phyloP scores from a whole-genome alignment of 148 eudicot genomes.

The Silene latifolia region DNA sequence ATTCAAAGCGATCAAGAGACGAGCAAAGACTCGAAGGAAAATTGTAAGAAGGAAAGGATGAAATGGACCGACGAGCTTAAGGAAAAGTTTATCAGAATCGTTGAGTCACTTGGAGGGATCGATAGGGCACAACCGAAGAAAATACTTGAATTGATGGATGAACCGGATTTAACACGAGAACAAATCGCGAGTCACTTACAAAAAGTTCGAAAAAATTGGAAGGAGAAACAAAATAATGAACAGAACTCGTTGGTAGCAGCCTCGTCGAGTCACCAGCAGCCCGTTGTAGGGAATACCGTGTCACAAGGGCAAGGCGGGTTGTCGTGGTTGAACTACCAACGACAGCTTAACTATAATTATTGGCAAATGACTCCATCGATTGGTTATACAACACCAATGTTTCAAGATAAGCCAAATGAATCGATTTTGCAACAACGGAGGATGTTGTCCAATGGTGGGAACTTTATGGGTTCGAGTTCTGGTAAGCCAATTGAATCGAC shows the following conservation, averaged over 20 bases:
- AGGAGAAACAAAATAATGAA: not conserved
- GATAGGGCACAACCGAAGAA: conserved; percentile 27
- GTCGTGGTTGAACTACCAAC: not conserved
- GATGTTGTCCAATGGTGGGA: not conserved
- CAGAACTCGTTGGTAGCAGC: not conserved
- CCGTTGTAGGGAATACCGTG: not conserved
- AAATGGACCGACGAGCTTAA: conserved; percentile 21
- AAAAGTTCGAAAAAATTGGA: conserved; percentile 17
- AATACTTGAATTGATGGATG: conserved; percentile 23
- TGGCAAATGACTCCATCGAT: not conserved
- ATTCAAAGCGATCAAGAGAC: not conserved
- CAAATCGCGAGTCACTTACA: conserved; percentile 34
- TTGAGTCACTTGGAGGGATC: conserved; percentile 24
- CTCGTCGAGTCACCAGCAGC: not conserved
- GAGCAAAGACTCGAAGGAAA: not conserved
- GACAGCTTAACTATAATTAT: not conserved
- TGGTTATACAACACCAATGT: not conserved
- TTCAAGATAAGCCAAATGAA: not conserved
- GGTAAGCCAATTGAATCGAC: not conserved
- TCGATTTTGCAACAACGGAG: not conserved
- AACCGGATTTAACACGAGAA: conserved; percentile 12
- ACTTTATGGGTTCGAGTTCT: no score
- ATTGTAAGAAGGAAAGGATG: conserved; percentile 12
- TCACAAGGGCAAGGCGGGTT: not conserved
- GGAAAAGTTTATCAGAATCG: conserved; percentile 15